These are phyloP conservation scores for Camelina laxa DNA, from an alignment of 345 rosid genomes.

Conservation along the genomic window DNA sequence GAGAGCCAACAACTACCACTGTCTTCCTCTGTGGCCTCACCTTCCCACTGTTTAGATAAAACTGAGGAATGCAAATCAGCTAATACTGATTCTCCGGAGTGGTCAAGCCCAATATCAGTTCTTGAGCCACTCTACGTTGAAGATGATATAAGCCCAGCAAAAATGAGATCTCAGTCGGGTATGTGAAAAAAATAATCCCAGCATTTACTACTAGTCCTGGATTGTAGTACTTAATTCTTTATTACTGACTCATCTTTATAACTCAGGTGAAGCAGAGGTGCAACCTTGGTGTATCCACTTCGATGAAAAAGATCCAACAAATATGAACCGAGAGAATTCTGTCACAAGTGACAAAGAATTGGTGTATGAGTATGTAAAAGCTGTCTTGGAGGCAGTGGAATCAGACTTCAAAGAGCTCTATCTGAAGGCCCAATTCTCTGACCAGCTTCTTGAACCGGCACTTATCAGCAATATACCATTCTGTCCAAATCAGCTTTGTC, in stretches of 20 bases:
- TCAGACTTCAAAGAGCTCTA: slow-evolving; percentile 71
- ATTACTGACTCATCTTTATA: slow-evolving; percentile 36
- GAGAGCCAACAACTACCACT: slow-evolving; percentile 38
- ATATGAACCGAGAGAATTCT: slow-evolving; percentile 37
- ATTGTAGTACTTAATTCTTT: slow-evolving; percentile 16
- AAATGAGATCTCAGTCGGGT: slow-evolving; percentile 61
- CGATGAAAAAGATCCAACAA: slow-evolving; percentile 51
- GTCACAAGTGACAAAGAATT: slow-evolving; percentile 54
- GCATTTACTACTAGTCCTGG: slow-evolving; percentile 9
- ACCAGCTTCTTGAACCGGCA: slow-evolving; percentile 70
- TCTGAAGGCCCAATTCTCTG: slow-evolving; percentile 66
- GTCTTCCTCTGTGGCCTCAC: slow-evolving; percentile 47
- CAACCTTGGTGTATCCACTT: slow-evolving; percentile 72
- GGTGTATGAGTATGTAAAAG: slow-evolving; percentile 56
- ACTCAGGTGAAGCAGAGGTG: slow-evolving; percentile 59
- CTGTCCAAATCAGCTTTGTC: slow-evolving; percentile 61
- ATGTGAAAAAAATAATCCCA: slow-evolving; percentile 30
- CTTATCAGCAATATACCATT: slow-evolving; percentile 61
- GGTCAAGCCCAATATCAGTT: slow-evolving; percentile 92
- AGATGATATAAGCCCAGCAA: slow-evolving; percentile 72
- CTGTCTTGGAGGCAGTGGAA: slow-evolving; percentile 59
- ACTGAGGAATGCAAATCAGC: slow-evolving; percentile 53
- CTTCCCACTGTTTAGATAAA: slow-evolving; percentile 52
- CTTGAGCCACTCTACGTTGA: slow-evolving; percentile 72
- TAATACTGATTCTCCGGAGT: slow-evolving; percentile 56